Evolutionary conservation across 768 basidiomycete genomes (phyloP), one percentile per base, ranked within the genome.

Genomic region (Tulasnella sp.): DNA sequence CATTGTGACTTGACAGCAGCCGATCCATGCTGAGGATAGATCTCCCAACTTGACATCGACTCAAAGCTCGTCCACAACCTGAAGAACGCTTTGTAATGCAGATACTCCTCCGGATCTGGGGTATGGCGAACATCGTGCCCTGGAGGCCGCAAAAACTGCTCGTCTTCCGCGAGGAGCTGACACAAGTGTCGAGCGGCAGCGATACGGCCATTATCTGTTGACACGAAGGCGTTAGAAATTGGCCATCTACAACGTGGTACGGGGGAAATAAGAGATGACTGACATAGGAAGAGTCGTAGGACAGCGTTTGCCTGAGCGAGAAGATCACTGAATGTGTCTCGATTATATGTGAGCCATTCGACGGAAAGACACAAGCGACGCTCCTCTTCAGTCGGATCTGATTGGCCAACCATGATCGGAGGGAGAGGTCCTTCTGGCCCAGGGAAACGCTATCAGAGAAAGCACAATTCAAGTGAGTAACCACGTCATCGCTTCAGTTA

Each of bases 301-400:
- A 96, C 86, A 42, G 87, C 84, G 60, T 94, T 94, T 1, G 89
- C 84, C 66, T 93, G 89, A 67, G 87, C 82, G 8, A 97, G 73
- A 0, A 93, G 94, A 4, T 83, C 83, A 10, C 76, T 73, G 63
- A 85, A 83, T 1, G 94, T 98, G 4, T 77, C 73, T 30, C 82
- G 79, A 64, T 78, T 75, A 68, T 88, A 87, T 0, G 82, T 86
- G 53, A 94, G 87, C 95, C 95, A 99, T 67, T 98, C 94, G 51
- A 97, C 84, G 0, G 89, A 88, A 19, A 93, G 81, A 29, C 95
- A 76, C 7, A 98, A 75, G 50, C 87, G 69, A 62, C 72, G 67
- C 67, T 91, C 86, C 0, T 72, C 70, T 15, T 82, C 80, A 0
- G 76, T 79, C 0, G 85, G 76, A 29, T 66, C 42, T 0, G 78